Conservation (phyloP, 257 asterid species). For the Jacaranda copaia region DNA sequence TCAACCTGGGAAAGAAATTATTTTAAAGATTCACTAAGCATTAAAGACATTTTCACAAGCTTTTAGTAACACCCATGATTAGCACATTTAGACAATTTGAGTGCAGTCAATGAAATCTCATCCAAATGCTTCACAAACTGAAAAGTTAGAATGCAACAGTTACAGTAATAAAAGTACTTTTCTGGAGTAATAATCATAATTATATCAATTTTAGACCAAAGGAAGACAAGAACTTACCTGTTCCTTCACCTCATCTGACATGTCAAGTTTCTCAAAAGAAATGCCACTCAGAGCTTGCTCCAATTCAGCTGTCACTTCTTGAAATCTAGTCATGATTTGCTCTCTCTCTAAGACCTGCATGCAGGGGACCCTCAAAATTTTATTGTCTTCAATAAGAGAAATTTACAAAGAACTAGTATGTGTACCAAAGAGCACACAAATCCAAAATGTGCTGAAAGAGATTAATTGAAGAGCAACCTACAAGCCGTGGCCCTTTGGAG, state of each 20-base stretch:
- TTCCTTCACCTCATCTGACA: constrained; percentile 96
- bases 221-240: constrained; percentile 58
- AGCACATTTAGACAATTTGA: constrained; percentile 10
- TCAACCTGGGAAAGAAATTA: constrained; percentile 67
- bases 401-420: neutral
- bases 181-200: constrained; percentile 24
- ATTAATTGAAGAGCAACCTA: constrained; percentile 14
- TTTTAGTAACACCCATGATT: neutral
- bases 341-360: constrained; percentile 93
- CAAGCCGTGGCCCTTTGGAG: constrained; percentile 1
- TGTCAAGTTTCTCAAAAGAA: constrained; percentile 83
- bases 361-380: constrained; percentile 32
- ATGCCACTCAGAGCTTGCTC: constrained; percentile 86
- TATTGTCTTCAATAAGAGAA: constrained; percentile 16
- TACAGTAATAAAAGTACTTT: constrained; percentile 17
- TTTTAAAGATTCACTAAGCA: neutral
- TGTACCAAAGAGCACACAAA: neutral
- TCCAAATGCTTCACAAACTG: constrained; percentile 19
- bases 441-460: neutral
- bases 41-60: constrained; percentile 6
- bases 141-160: constrained; percentile 21
- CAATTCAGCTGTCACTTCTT: constrained; percentile 76
- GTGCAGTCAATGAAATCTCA: constrained; percentile 26
- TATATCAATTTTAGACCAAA: constrained; percentile 8
- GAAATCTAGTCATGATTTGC: constrained; percentile 69